A percentile compares a stretch with the other conserved stretches of the same genome.
phyloP scores from a whole-genome alignment of 2,329 filamentous ascomycete genomes.

The Cercospora sp. region DNA sequence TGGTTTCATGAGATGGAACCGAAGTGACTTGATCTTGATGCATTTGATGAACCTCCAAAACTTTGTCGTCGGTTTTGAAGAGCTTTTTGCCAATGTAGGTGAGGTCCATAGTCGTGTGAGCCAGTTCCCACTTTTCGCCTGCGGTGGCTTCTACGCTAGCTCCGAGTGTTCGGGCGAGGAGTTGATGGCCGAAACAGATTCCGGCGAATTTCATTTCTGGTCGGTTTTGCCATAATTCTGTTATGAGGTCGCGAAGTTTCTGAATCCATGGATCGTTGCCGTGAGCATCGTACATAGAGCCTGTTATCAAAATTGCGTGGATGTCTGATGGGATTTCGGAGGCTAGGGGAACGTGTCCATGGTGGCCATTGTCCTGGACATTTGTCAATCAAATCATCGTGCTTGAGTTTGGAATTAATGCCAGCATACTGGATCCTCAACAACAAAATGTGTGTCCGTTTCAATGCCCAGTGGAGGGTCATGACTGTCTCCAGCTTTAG shows the following conservation, averaged over 20 bases:
- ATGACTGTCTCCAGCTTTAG: slow-evolving; percentile 53
- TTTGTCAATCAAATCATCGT: too few relatives aligned
- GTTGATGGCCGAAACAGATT: slow-evolving; percentile 53
- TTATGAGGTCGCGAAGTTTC: slow-evolving; percentile 48
- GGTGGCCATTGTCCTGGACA: slow-evolving; percentile 31
- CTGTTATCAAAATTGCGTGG: slow-evolving; percentile 49
- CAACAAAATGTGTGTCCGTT: slow-evolving; percentile 57
- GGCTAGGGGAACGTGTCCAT: slow-evolving; percentile 49
- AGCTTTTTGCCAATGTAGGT: slow-evolving; percentile 44
- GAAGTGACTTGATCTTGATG: slow-evolving; percentile 48
- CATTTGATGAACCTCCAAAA: slow-evolving; percentile 50
- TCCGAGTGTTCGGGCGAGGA: slow-evolving; percentile 48
- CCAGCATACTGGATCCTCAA: slow-evolving; percentile 42
- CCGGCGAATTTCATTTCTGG: slow-evolving; percentile 54
- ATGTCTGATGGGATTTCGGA: slow-evolving; percentile 50
- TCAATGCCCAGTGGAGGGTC: slow-evolving; percentile 57
- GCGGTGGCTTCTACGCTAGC: slow-evolving; percentile 41
- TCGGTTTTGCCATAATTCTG: slow-evolving; percentile 53
- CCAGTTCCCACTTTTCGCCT: slow-evolving; percentile 49
- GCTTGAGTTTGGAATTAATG: neutral
- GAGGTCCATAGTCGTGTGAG: slow-evolving; percentile 46
- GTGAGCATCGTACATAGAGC: slow-evolving; percentile 52
- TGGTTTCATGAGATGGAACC: slow-evolving; percentile 35
- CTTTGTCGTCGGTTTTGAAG: slow-evolving; percentile 40
- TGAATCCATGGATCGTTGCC: slow-evolving; percentile 48